Conservation (phyloP, 2,329 filamentous ascomycete genomes). For the Trichoderma koningiopsis region DNA sequence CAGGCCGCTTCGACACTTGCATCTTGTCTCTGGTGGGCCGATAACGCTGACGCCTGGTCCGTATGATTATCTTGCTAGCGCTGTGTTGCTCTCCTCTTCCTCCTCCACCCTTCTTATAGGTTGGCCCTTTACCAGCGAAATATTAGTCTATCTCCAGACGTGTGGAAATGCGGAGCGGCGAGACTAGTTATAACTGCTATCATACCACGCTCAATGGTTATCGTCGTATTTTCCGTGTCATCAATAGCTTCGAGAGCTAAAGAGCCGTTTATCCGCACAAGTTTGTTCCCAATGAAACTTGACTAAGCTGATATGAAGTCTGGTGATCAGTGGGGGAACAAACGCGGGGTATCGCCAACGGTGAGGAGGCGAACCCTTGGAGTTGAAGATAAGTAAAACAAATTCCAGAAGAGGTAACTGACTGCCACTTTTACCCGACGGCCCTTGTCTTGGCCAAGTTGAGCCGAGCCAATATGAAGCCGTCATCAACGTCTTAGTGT, state of each 20-base stretch:
- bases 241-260: not conserved
- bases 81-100: not conserved
- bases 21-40: slow-evolving; percentile 2
- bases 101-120: slow-evolving; percentile 20
- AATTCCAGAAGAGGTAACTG: not conserved
- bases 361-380: not conserved
- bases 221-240: not conserved
- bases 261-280: slow-evolving; percentile 8
- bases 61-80: slow-evolving; percentile 2
- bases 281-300: not conserved
- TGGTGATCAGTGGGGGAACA: slow-evolving; percentile 18
- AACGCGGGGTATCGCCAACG: slow-evolving; percentile 11
- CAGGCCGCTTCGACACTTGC: slow-evolving; percentile 36
- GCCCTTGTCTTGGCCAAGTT: not conserved
- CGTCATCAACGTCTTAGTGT: not conserved
- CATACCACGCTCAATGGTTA: not conserved
- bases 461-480: not conserved
- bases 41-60: not conserved
- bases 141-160: not conserved
- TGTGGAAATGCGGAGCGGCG: not conserved
- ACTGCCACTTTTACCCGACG: slow-evolving; percentile 22
- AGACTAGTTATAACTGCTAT: not conserved
- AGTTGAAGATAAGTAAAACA: slow-evolving; percentile 9
- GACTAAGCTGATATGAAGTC: not conserved
- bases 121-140: not conserved